phyloP scores from a whole-genome alignment of 1,139 yeast species.

The Taphrina sp. region DNA sequence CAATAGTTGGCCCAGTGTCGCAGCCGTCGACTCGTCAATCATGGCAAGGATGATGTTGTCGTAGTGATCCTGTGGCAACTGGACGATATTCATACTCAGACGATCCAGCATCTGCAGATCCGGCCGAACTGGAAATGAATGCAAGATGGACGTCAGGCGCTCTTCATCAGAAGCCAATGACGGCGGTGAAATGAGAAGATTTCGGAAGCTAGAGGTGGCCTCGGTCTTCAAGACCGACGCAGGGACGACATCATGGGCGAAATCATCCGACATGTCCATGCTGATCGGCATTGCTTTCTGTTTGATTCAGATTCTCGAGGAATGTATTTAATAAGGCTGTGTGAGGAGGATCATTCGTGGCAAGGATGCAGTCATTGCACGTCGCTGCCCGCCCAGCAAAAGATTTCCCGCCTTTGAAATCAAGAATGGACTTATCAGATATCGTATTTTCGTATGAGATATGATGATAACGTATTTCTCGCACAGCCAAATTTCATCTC shows the following conservation, averaged over 20 bases:
- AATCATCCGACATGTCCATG: constrained; percentile 30
- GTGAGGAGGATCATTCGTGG: too few relatives aligned
- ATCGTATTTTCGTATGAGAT: too few relatives aligned
- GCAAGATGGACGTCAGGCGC: constrained; percentile 49
- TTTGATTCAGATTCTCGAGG: too few relatives aligned
- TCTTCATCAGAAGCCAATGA: constrained; percentile 64
- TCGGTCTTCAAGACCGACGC: constrained; percentile 1
- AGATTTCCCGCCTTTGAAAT: too few relatives aligned
- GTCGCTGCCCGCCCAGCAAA: too few relatives aligned
- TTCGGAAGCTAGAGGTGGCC: constrained; percentile 12
- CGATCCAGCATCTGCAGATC: constrained; percentile 71
- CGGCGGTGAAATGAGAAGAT: constrained; percentile 63
- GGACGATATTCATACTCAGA: constrained; percentile 58
- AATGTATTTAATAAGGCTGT: too few relatives aligned
- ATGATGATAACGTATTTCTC: too few relatives aligned
- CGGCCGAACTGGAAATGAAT: constrained; percentile 40
- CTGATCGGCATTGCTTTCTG: constrained; percentile 1
- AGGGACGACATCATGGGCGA: constrained; percentile 6
- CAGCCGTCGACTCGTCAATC: constrained; percentile 2
- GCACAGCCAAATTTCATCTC: too few relatives aligned
- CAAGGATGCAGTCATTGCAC: too few relatives aligned
- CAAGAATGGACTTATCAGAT: too few relatives aligned
- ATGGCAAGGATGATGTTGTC: constrained; percentile 61
- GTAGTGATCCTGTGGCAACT: constrained; percentile 50
- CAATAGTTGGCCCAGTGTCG: constrained; percentile 2